Evolutionary conservation across 139 green algal genomes (phyloP), one percentile per base, ranked within the genome.

Genomic region (Microglena sp.): DNA sequence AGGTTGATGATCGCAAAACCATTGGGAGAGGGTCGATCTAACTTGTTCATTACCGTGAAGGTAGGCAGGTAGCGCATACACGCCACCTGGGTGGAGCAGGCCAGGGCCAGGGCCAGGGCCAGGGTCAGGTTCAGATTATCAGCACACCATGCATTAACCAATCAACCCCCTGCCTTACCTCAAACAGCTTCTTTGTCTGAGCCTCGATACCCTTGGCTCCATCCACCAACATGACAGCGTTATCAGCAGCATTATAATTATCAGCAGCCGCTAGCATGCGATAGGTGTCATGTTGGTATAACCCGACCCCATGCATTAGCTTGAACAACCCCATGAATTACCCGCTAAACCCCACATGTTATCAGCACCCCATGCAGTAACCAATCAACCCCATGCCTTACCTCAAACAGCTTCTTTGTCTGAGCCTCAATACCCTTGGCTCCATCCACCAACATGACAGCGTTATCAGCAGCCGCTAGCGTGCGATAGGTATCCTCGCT

Each of bases 1-100:
- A n/a, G 77, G 63, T 90, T 84, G 1, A 90, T 74, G 60, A 92
- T 84, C 64, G 90, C 84, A 64, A 92, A 81, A 1, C 82, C 80
- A 56, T 90, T 86, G 26, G 89, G 71, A 3, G 86, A 75, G 5
- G 86, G 84, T 3, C 79, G 40, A 60, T 82, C 76, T 71, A 82
- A 74, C 67, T 82, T 79, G 63, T 79, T 79, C 6, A 66, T 45
- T 30, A 68, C 33, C 18, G 58, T 65, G 31, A 65, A 65, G 21
- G 53, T 65, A n/a, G 58, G 58, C 8, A 65, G 58, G 33, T 65
- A 55, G 28, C 58, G 33, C 58, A 65, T 65, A 4, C 58, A 6
- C 5, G 58, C 58, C 5, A 65, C 58, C 58, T 65, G 58, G 5
- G 40, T 18, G 40, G 15, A n/a, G n/a, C n/a, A n/a, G n/a, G n/a